Conservation (phyloP, 768 basidiomycete genomes). For the Phlebiopsis flavidoalba region DNA sequence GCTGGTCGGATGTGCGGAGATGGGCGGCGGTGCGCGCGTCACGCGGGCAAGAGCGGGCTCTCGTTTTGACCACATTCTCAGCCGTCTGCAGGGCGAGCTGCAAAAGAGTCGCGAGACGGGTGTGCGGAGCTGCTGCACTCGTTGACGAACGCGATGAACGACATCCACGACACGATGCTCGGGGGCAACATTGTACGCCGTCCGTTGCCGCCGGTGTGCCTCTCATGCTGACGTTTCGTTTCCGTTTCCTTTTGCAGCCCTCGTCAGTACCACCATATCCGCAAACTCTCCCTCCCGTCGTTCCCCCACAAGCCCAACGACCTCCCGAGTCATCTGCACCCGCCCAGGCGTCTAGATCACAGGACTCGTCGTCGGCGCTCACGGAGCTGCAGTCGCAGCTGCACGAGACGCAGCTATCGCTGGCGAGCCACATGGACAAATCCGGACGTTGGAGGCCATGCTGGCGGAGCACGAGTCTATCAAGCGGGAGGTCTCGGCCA, state of each 20-base stretch:
- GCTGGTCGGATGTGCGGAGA: constrained; percentile 67
- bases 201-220: background rate
- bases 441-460: constrained; percentile 75
- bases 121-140: constrained; percentile 77
- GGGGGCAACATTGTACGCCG: constrained; percentile 65
- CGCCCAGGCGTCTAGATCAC: constrained; percentile 17
- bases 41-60: constrained; percentile 77
- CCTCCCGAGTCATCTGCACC: background rate
- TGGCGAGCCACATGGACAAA: constrained; percentile 77
- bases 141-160: constrained; percentile 73
- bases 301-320: constrained; percentile 20
- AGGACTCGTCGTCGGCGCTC: constrained; percentile 32
- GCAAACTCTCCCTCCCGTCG: constrained; percentile 58
- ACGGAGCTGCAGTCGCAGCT: constrained; percentile 78
- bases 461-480: constrained; percentile 82
- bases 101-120: constrained; percentile 94
- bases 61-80: constrained; percentile 89
- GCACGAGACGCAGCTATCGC: constrained; percentile 73
- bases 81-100: constrained; percentile 86
- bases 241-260: constrained; percentile 38
- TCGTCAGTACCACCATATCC: constrained; percentile 60
- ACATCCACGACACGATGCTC: constrained; percentile 88
- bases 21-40: constrained; percentile 64
- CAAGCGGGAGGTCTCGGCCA: constrained; percentile 66
- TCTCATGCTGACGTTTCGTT: background rate